Evolutionary conservation across 2,329 filamentous ascomycete species (phyloP).

Genomic region (Trichoderma semiorbis): DNA sequence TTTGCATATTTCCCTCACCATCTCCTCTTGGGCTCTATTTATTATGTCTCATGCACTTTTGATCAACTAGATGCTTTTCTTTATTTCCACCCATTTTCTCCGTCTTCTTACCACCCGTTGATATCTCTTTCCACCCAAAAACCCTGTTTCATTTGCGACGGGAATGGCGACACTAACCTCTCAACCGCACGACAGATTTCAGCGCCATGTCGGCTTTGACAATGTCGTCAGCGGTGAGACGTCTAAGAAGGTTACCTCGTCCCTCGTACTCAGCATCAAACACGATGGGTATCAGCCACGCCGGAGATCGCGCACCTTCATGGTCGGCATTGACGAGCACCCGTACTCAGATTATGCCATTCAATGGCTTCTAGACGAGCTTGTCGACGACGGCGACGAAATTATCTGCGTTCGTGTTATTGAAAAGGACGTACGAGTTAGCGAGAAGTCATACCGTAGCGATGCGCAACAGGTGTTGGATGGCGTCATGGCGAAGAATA

Average conservation of each 20-base stretch:
- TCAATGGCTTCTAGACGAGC: conserved; percentile 86
- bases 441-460: conserved; percentile 68
- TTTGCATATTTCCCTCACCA: background rate
- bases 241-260: conserved; percentile 55
- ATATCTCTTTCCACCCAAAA: background rate
- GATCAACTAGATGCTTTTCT: background rate
- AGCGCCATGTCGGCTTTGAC: conserved; percentile 59
- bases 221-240: conserved; percentile 56
- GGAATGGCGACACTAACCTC: conserved; percentile 45
- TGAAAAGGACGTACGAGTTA: conserved; percentile 73
- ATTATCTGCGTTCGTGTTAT: conserved; percentile 86
- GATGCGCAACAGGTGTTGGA: conserved; percentile 74
- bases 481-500: conserved; percentile 74
- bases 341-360: conserved; percentile 89
- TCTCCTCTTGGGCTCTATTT: background rate
- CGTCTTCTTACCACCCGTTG: background rate
- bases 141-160: conserved; percentile 8
- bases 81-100: background rate
- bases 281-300: conserved; percentile 82
- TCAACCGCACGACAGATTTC: conserved; percentile 47
- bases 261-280: conserved; percentile 78
- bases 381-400: conserved; percentile 91
- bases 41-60: background rate
- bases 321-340: conserved; percentile 88
- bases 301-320: conserved; percentile 79